A percentile compares a stretch with the other conserved stretches of the same genome.
Conservation (phyloP, 2,329 filamentous ascomycete genomes). For the Ilyonectria destructans region DNA sequence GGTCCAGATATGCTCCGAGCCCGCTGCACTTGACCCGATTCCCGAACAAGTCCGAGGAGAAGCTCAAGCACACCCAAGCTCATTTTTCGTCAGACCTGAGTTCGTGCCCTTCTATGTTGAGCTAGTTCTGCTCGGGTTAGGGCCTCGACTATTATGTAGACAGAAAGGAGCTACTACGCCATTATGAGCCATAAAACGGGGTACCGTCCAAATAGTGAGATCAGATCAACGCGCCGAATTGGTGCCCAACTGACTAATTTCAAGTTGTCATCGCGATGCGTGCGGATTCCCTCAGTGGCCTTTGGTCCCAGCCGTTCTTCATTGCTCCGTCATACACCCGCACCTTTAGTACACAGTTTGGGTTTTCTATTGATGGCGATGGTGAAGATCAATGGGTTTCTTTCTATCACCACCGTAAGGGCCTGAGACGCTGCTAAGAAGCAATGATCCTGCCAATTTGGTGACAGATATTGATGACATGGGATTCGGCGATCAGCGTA, state of each 20-base stretch:
- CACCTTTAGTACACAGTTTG: constrained; percentile 68
- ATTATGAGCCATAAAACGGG: constrained; percentile 77
- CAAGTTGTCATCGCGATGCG: constrained; percentile 69
- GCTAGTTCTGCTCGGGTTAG: constrained; percentile 56
- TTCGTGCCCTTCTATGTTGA: too few species aligned
- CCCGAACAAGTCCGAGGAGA: too few species aligned
- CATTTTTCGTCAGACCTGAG: too few species aligned
- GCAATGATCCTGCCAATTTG: too few species aligned
- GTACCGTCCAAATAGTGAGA: constrained; percentile 69
- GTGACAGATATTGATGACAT: constrained; percentile 68
- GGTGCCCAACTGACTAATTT: too few species aligned
- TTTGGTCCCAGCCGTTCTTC: constrained; percentile 69
- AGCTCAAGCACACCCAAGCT: too few species aligned
- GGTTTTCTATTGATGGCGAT: constrained; percentile 63
- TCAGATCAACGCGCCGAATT: accelerated
- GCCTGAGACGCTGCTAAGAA: neutral
- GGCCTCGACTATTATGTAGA: constrained; percentile 73
- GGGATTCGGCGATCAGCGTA: constrained; percentile 70
- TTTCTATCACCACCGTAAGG: constrained; percentile 67
- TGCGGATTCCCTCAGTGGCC: constrained; percentile 63
- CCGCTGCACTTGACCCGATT: too few species aligned
- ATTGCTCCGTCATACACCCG: constrained; percentile 65
- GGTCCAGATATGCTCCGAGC: too few species aligned
- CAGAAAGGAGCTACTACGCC: constrained; percentile 72
- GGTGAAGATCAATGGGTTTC: constrained; percentile 69